phyloP scores from a whole-genome alignment of 352 stramenopile species.

The Phytophthora meadii region DNA sequence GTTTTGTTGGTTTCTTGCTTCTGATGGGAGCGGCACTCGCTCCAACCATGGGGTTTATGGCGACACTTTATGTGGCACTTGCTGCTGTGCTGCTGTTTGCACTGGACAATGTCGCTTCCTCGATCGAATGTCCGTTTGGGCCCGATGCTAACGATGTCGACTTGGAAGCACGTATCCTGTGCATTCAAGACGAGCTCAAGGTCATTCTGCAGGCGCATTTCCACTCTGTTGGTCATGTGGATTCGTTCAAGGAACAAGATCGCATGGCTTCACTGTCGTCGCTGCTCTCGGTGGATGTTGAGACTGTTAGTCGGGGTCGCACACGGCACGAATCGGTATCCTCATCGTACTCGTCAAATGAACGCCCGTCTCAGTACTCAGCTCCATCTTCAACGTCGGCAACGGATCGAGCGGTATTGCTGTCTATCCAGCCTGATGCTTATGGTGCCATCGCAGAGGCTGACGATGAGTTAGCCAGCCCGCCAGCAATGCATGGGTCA shows the following conservation, averaged over 20 bases:
- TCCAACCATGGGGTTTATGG: slow-evolving; percentile 26
- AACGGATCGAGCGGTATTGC: slow-evolving; percentile 44
- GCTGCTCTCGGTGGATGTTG: slow-evolving; percentile 45
- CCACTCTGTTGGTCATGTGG: slow-evolving; percentile 46
- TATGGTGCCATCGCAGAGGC: slow-evolving; percentile 49
- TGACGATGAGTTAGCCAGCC: slow-evolving; percentile 42
- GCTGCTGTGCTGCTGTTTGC: slow-evolving; percentile 59
- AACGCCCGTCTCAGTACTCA: slow-evolving; percentile 40
- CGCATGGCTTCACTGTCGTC: slow-evolving; percentile 58
- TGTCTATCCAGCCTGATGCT: slow-evolving; percentile 40
- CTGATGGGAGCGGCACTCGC: slow-evolving; percentile 37
- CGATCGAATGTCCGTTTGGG: slow-evolving; percentile 63
- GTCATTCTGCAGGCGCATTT: slow-evolving; percentile 61
- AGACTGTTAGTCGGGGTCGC: slow-evolving; percentile 36
- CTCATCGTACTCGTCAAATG: slow-evolving; percentile 56
- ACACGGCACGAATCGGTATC: slow-evolving; percentile 45
- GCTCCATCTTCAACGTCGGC: slow-evolving; percentile 45
- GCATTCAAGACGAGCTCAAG: slow-evolving; percentile 65
- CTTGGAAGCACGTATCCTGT: slow-evolving; percentile 51
- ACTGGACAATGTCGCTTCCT: slow-evolving; percentile 49
- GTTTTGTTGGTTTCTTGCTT: slow-evolving; percentile 52
- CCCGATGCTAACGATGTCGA: slow-evolving; percentile 47
- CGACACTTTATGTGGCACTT: slow-evolving; percentile 42
- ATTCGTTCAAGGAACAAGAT: slow-evolving; percentile 49
- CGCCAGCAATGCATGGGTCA: slow-evolving; percentile 32